Base-by-base conservation (phyloP, 257 asterid species). In the Verbena officinalis region DNA sequence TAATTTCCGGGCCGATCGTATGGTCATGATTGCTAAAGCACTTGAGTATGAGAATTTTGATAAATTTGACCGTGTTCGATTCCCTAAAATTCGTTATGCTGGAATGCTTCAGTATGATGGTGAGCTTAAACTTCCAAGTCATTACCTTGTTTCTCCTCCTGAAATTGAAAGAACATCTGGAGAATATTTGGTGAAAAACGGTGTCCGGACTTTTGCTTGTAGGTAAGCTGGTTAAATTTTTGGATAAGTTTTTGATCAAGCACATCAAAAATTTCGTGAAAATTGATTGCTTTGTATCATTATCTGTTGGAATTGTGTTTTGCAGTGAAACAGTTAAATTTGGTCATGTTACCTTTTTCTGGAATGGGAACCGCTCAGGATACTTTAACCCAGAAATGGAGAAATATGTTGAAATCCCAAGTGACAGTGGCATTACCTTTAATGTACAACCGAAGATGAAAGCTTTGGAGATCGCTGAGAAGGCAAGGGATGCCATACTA, bases 91-190 rank as follows among this genome's bases (percentile, higher is more conserved):
- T 33, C 86, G 87, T 42, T 93, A 87, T 58, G 96, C 97, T 57
- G 98, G 98, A 33, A 87, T 93, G 98, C 98, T 93, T 67, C 97
- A 93, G 73, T 93, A 93, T 59, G 98, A 93, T 64, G 98, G 98
- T 46, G 98, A 93, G 75, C 84, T 93, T 79, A 87, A 90, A 76
- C 98, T 93, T 67, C 98, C 98, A 38, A 90, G 57, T 39, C 77
- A 62, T 20, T 93, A 89, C 81, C 97, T 93, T 40, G 98, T 93
- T 70, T 84, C 95, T 70, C 98, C 98, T 54, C 98, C 98, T 1
- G 95, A 87, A 68, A 93, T 93, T 22, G 99, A 90, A 43, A 84
- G 99, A 67, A 93, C 98, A n/a, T 93, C 96, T 31, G 98, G 98
- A 22, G 98, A 93, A 83, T 93, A 87, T 65, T 74, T 93, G 73